Evolutionary conservation across 2,329 filamentous ascomycete species (phyloP).

Genomic region (Penicillium aurantiogriseum): DNA sequence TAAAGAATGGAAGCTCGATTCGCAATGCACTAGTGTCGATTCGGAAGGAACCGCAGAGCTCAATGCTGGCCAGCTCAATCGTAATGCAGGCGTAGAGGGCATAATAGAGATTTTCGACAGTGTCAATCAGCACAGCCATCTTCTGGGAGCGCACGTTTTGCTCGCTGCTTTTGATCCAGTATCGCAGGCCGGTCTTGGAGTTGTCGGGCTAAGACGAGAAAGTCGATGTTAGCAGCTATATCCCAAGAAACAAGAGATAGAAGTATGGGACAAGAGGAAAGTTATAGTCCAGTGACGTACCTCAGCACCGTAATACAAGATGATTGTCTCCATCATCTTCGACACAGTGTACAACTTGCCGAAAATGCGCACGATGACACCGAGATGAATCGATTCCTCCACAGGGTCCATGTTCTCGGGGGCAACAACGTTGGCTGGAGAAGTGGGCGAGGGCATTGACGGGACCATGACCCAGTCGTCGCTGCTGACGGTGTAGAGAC

Average conservation of each 20-base stretch:
- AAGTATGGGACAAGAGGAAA: not conserved
- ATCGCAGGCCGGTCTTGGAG: slow-evolving; percentile 28
- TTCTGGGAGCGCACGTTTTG: slow-evolving; percentile 27
- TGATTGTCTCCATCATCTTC: slow-evolving; percentile 35
- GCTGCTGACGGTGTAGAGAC: slow-evolving; percentile 33
- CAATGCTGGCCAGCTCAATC: slow-evolving; percentile 38
- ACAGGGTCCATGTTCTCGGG: slow-evolving; percentile 21
- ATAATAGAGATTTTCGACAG: slow-evolving; percentile 39
- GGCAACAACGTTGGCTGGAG: slow-evolving; percentile 7
- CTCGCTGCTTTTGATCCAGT: slow-evolving; percentile 35
- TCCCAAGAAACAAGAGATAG: not conserved
- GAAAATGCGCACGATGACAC: slow-evolving; percentile 32
- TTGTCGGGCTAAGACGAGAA: slow-evolving; percentile 30
- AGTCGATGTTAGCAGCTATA: not conserved
- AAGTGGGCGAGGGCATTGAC: slow-evolving; percentile 11
- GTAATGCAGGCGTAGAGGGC: slow-evolving; percentile 37
- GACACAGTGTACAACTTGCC: slow-evolving; percentile 37
- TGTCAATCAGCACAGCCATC: slow-evolving; percentile 32
- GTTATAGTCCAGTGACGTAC: slow-evolving; percentile 20
- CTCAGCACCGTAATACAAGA: slow-evolving; percentile 35
- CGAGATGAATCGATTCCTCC: slow-evolving; percentile 24
- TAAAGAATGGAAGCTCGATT: slow-evolving; percentile 17
- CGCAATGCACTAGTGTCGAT: slow-evolving; percentile 22
- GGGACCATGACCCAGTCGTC: slow-evolving; percentile 29
- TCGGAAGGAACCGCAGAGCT: slow-evolving; percentile 35